These are phyloP conservation scores for Vaccinium vitisidaea DNA, from an alignment of 148 eudicot species.

Conservation along the genomic window DNA sequence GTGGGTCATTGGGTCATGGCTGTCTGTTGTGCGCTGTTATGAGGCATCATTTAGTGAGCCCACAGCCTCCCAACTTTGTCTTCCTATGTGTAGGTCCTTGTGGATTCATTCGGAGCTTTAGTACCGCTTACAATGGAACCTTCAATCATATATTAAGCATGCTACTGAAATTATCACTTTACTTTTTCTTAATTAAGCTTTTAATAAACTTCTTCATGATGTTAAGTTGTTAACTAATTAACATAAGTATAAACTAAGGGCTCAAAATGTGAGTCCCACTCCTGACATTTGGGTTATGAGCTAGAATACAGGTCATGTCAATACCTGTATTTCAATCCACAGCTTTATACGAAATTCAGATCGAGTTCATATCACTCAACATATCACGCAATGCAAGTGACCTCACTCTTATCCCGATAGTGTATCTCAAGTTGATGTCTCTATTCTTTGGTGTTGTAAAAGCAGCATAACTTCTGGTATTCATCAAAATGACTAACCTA, in stretches of 20 bases:
- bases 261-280: not conserved
- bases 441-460: too few relatives aligned
- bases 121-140: not conserved
- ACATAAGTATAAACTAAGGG: not conserved
- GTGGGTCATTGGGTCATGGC: not conserved
- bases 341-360: too few relatives aligned
- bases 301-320: not conserved
- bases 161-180: not conserved
- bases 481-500: too few relatives aligned
- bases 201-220: conserved; percentile 3
- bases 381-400: too few relatives aligned
- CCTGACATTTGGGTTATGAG: not conserved
- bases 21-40: not conserved
- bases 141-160: not conserved
- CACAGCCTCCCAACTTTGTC: not conserved
- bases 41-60: conserved; percentile 1
- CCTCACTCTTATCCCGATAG: too few relatives aligned
- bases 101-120: not conserved
- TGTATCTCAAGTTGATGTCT: too few relatives aligned
- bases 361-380: too few relatives aligned
- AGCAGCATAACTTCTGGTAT: too few relatives aligned
- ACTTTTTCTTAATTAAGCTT: not conserved
- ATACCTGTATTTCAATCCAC: too few relatives aligned
- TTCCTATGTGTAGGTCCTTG: not conserved
- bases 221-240: not conserved